These are phyloP conservation scores for Lactarius psammicola DNA, from an alignment of 768 basidiomycete species.

Conservation along the genomic window DNA sequence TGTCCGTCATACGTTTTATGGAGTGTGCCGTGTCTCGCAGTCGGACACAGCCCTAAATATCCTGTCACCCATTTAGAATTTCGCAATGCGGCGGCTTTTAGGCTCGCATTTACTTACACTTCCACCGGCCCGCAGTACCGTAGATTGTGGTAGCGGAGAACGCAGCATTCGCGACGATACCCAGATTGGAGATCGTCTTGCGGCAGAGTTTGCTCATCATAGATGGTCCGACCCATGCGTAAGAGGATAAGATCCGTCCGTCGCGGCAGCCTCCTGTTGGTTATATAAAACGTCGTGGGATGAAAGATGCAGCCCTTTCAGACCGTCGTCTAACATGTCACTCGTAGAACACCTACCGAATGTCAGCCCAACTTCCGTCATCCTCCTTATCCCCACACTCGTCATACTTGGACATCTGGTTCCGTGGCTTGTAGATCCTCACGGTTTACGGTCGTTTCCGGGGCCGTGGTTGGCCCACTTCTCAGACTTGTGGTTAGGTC, in stretches of 20 bases:
- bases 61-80: not conserved
- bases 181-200: not conserved
- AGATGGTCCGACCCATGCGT: not conserved
- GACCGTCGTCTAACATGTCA: conserved; percentile 7
- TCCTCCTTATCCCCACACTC: conserved; percentile 21
- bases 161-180: not conserved
- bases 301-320: not conserved
- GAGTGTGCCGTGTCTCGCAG: not conserved
- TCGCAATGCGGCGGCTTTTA: not conserved
- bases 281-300: not conserved
- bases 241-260: not conserved
- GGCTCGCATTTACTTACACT: not conserved
- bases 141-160: not conserved
- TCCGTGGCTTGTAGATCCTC: conserved; percentile 37
- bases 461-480: conserved; percentile 43
- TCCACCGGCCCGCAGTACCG: not conserved
- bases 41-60: not conserved
- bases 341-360: not conserved
- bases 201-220: not conserved
- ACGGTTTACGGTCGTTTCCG: conserved; percentile 37
- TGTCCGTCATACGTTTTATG: not conserved
- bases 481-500: conserved; percentile 41
- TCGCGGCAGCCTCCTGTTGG: not conserved
- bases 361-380: conserved; percentile 1
- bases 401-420: conserved; percentile 35